These are phyloP conservation scores for Peniophora sp. DNA, from an alignment of 1,284 basidiomycete species.

Conservation along the genomic window DNA sequence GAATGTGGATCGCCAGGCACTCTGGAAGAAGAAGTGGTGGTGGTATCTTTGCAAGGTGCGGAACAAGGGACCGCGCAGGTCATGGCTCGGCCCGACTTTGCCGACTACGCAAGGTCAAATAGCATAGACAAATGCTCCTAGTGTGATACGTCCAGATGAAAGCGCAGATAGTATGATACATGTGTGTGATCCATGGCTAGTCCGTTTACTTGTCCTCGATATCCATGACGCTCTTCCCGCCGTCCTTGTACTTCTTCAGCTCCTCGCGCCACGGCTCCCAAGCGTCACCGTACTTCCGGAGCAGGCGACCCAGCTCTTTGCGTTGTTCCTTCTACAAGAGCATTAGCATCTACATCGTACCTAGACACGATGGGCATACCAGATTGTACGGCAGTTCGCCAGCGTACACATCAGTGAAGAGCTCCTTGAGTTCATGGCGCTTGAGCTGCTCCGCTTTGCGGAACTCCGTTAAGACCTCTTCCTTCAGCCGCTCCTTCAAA, in stretches of 20 bases:
- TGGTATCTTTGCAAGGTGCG: too few relatives aligned
- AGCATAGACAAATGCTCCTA: too few relatives aligned
- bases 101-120: too few relatives aligned
- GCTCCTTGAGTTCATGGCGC: constrained; percentile 62
- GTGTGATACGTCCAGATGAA: too few relatives aligned
- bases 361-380: constrained; percentile 42
- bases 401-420: constrained; percentile 87
- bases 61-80: too few relatives aligned
- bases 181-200: too few relatives aligned
- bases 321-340: constrained; percentile 69
- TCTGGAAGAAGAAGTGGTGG: too few relatives aligned
- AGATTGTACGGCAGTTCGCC: constrained; percentile 82
- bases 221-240: constrained; percentile 10
- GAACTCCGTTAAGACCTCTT: constrained; percentile 73
- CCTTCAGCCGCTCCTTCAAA: constrained; percentile 62
- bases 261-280: constrained; percentile 85
- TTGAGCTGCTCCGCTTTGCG: constrained; percentile 69
- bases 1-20: too few relatives aligned
- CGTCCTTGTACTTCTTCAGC: constrained; percentile 67
- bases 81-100: too few relatives aligned
- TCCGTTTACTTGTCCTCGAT: neutral
- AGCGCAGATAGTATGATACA: too few relatives aligned
- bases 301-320: constrained; percentile 64
- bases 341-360: constrained; percentile 4
- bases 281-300: constrained; percentile 77